Conservation (phyloP, 441 rosid species). For the Brassica balearica region DNA sequence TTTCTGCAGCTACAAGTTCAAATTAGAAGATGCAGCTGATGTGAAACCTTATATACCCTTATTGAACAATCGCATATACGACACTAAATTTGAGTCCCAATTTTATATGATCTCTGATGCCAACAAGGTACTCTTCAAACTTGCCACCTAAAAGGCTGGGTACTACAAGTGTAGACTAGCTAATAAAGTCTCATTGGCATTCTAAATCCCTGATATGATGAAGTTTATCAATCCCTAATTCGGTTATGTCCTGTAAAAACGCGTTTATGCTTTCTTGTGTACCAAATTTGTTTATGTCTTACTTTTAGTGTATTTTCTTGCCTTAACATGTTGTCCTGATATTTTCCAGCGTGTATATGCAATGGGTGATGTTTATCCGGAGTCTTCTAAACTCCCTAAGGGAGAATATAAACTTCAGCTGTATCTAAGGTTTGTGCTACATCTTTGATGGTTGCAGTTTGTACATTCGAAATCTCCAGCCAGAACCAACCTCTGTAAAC, state of each 20-base stretch:
- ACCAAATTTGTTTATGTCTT: not conserved
- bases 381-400: constrained; percentile 83
- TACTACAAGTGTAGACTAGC: constrained; percentile 22
- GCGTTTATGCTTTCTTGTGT: constrained; percentile 11
- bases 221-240: constrained; percentile 8
- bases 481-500: constrained; percentile 16
- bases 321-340: constrained; percentile 16
- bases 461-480: not conserved
- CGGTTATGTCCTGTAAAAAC: not conserved
- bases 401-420: constrained; percentile 89
- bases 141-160: constrained; percentile 19
- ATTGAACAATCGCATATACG: constrained; percentile 95
- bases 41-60: constrained; percentile 89
- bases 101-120: constrained; percentile 92
- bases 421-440: constrained; percentile 68
- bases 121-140: constrained; percentile 73
- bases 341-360: constrained; percentile 79
- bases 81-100: constrained; percentile 96
- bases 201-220: not conserved
- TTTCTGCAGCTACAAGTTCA: constrained; percentile 83
- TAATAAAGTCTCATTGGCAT: constrained; percentile 24
- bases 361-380: constrained; percentile 91
- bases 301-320: constrained; percentile 14
- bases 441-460: constrained; percentile 25
- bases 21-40: constrained; percentile 93